Conservation (phyloP, 805 yeast species). For the Groenewaldozyma salmanticensis region DNA sequence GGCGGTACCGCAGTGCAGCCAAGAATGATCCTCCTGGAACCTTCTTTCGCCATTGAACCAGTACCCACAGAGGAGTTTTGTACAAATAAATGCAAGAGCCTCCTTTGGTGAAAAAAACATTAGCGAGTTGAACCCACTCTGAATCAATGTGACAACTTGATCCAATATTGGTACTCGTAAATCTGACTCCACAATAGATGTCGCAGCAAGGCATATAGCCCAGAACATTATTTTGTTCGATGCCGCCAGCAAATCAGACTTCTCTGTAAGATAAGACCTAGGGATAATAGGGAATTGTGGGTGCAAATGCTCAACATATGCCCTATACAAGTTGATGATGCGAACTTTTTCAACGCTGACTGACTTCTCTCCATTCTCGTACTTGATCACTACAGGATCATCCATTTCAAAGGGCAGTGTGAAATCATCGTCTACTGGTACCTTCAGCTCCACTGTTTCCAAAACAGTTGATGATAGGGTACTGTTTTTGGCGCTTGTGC, state of each 20-base stretch:
- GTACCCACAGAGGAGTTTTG: conserved; percentile 3
- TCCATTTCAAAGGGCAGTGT: conserved; percentile 4
- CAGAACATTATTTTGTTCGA: conserved; percentile 4
- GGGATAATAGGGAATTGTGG: conserved; percentile 9
- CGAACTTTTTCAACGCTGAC: not conserved
- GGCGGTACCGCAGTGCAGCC: conserved; percentile 3
- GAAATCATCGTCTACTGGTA: not conserved
- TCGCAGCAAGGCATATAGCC: conserved; percentile 6
- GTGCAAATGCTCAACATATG: conserved; percentile 9
- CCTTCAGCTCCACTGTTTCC: not conserved
- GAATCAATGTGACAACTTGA: not conserved
- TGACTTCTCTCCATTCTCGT: no score
- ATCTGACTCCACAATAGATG: not conserved
- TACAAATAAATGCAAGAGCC: not conserved
- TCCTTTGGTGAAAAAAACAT: not conserved
- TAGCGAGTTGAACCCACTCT: not conserved
- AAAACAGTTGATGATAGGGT: not conserved
- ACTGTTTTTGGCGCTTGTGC: not conserved
- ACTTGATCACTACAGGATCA: not conserved
- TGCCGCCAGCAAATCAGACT: not conserved
- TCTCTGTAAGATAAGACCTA: not conserved
- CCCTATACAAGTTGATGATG: not conserved
- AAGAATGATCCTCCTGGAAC: conserved; percentile 5
- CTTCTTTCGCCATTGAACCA: conserved; percentile 4
- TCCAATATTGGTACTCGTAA: conserved; percentile 2